phyloP scores from a whole-genome alignment of 2,329 filamentous ascomycete species.

The Talaromyces sp. region DNA sequence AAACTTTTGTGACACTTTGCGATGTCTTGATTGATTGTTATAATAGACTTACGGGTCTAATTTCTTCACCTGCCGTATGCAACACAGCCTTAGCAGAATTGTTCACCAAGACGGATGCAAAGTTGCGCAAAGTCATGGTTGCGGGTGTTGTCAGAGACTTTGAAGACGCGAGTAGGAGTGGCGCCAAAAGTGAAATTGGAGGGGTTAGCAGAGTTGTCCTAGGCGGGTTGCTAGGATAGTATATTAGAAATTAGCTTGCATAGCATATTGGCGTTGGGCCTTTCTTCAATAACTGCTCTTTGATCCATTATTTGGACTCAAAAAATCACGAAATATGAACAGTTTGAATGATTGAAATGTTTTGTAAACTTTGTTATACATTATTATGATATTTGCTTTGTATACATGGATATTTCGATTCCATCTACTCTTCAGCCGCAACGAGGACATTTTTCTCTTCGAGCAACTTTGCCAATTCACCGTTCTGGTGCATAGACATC shows the following conservation, averaged over 20 bases:
- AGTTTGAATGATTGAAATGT: not conserved
- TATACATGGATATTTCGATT: not conserved
- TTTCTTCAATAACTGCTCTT: not conserved
- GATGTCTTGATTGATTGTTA: constrained; percentile 95
- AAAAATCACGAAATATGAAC: not conserved
- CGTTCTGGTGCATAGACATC: constrained; percentile 95
- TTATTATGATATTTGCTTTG: not conserved
- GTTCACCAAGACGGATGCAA: constrained; percentile 85
- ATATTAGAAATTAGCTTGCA: constrained; percentile 2
- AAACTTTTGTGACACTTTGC: constrained; percentile 92
- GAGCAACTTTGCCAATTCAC: constrained; percentile 84
- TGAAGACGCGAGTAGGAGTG: constrained; percentile 76
- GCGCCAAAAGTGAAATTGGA: constrained; percentile 76
- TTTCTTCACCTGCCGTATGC: constrained; percentile 73
- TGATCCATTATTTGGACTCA: not conserved
- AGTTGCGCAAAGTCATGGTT: constrained; percentile 83
- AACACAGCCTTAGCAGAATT: constrained; percentile 71
- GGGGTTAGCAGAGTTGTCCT: constrained; percentile 86
- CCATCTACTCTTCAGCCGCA: constrained; percentile 51
- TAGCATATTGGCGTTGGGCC: constrained; percentile 9
- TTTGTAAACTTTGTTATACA: not conserved
- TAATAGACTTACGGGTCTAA: constrained; percentile 69
- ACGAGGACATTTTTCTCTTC: constrained; percentile 89
- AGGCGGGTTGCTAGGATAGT: constrained; percentile 69
- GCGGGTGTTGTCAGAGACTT: constrained; percentile 87